Evolutionary conservation across 2,329 filamentous ascomycete species (phyloP).

Genomic region (Pseudofabraea citricarpa): DNA sequence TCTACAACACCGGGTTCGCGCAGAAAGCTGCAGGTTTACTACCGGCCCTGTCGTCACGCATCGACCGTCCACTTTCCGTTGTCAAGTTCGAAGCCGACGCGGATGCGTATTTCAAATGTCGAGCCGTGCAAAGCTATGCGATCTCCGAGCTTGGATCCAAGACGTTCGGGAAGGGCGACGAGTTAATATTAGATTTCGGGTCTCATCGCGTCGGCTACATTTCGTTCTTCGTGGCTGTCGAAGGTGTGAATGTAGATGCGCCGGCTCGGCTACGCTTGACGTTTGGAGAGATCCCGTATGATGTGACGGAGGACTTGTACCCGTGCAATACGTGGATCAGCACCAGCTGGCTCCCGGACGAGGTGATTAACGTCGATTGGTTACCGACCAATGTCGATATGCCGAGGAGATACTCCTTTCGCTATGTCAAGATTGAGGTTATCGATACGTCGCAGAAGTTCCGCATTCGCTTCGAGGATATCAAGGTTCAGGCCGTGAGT

Average conservation of each 20-base stretch:
- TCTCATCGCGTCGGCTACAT: constrained; percentile 29
- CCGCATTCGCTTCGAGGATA: constrained; percentile 26
- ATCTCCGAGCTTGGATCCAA: constrained; percentile 9
- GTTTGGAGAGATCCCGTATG: constrained; percentile 32
- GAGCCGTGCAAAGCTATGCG: constrained; percentile 10
- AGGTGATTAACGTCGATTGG: constrained; percentile 30
- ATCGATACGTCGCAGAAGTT: constrained; percentile 31
- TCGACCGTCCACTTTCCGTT: constrained; percentile 12
- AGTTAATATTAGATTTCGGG: constrained; percentile 30
- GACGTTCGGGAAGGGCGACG: constrained; percentile 22
- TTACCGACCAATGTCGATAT: constrained; percentile 26
- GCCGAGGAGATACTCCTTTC: constrained; percentile 29
- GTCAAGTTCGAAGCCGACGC: constrained; percentile 18
- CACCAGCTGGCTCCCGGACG: constrained; percentile 33
- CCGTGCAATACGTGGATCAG: constrained; percentile 32
- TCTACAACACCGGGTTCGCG: constrained; percentile 9
- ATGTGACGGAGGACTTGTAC: constrained; percentile 31
- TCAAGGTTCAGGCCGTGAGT: constrained; percentile 26
- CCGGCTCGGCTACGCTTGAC: constrained; percentile 30
- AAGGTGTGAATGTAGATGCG: constrained; percentile 30
- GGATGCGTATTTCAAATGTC: constrained; percentile 17
- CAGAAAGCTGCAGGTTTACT: constrained; percentile 9
- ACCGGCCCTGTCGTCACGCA: constrained; percentile 10
- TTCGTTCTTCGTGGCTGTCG: constrained; percentile 24
- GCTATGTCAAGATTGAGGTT: constrained; percentile 29